Conservation (phyloP, 805 yeast genomes). For the Wickerhamomyces bovis region DNA sequence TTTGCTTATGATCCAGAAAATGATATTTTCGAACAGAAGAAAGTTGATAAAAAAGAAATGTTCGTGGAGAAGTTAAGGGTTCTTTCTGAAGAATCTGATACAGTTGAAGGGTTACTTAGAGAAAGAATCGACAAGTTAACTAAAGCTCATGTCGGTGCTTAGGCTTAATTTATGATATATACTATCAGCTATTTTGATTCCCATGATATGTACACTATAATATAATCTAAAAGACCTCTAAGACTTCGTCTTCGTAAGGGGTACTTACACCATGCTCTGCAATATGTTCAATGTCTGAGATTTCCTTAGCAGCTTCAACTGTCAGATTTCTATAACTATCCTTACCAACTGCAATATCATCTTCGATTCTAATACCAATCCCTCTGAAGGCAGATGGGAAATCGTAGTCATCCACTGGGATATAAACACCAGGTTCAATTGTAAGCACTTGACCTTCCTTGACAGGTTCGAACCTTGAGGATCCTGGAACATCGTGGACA, state of each 20-base stretch:
- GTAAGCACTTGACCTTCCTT: constrained; percentile 79
- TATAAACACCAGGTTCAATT: constrained; percentile 91
- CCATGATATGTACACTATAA: neutral
- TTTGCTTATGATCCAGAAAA: constrained; percentile 8
- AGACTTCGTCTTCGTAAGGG: constrained; percentile 36
- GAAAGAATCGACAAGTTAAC: constrained; percentile 4
- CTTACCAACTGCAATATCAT: constrained; percentile 80
- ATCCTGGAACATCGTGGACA: constrained; percentile 73
- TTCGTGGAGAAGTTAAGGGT: constrained; percentile 13
- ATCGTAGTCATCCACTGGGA: constrained; percentile 53
- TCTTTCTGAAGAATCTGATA: constrained; percentile 18
- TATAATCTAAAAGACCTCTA: constrained; percentile 17
- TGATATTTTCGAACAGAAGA: constrained; percentile 11
- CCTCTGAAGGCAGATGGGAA: constrained; percentile 82
- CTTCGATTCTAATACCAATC: constrained; percentile 93
- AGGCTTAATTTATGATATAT: neutral
- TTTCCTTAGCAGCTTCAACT: constrained; percentile 79
- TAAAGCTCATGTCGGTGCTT: neutral
- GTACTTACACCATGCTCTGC: constrained; percentile 58
- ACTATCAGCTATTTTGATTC: neutral
- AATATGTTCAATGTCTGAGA: constrained; percentile 69
- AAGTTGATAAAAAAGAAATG: constrained; percentile 9
- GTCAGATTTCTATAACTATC: constrained; percentile 56
- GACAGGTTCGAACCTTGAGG: constrained; percentile 49
- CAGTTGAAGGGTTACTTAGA: constrained; percentile 10